Percentiles rank a stretch among this genome's conserved stretches.
Conservation (phyloP, 306 rosid species). For the Sechiopsis laciniata region DNA sequence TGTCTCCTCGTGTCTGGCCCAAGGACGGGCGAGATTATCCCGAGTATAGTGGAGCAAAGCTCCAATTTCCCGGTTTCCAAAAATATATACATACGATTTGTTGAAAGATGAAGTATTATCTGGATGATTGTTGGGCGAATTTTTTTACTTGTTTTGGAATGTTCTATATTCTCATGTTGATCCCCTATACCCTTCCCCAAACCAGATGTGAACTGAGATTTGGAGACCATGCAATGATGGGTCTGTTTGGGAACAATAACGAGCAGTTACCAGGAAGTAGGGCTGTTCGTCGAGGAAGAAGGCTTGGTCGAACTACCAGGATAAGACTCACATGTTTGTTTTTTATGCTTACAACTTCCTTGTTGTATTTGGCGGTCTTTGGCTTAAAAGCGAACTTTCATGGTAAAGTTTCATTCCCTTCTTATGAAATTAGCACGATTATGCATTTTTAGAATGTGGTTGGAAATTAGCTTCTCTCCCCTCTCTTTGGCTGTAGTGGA, state of each 20-base stretch:
- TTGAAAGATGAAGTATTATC: not conserved
- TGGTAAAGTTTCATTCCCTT: constrained; percentile 40
- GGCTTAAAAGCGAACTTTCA: constrained; percentile 48
- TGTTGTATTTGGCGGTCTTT: constrained; percentile 44
- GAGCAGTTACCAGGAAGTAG: constrained; percentile 37
- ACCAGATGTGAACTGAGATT: constrained; percentile 29
- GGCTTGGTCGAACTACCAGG: constrained; percentile 52
- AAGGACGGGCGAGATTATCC: too few relatives aligned
- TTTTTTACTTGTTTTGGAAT: constrained; percentile 2
- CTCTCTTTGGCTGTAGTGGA: not conserved
- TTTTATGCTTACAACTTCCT: constrained; percentile 38
- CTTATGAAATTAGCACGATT: not conserved
- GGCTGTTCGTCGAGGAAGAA: constrained; percentile 56
- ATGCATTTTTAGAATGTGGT: not conserved
- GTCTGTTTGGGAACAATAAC: constrained; percentile 34
- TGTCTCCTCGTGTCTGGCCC: too few relatives aligned
- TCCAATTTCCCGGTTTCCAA: too few relatives aligned
- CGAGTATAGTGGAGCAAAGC: too few relatives aligned
- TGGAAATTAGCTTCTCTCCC: not conserved
- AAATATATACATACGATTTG: not conserved
- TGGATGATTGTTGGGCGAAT: not conserved
- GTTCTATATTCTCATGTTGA: not conserved
- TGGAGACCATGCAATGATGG: constrained; percentile 41
- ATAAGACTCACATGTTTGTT: constrained; percentile 43
- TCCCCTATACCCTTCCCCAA: not conserved